A percentile compares a stretch with the other conserved stretches of the same genome.
These are phyloP conservation scores for Balamuthia mandrillaris DNA, from an alignment of 208 protist genomes.

Conservation along the genomic window DNA sequence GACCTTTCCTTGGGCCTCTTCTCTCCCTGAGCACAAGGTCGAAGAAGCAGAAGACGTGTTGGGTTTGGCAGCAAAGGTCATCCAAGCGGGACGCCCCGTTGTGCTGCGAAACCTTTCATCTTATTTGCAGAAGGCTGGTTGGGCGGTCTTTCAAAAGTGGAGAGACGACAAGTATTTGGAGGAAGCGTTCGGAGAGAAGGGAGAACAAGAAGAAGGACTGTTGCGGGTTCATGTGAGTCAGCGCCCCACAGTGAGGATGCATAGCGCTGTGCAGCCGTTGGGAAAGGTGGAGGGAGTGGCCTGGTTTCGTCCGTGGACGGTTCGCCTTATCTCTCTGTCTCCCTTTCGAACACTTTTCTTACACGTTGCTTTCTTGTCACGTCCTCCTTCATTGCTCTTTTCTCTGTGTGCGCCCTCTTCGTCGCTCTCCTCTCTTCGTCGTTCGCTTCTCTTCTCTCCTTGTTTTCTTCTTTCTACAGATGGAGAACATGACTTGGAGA, in stretches of 20 bases:
- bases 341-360: neutral
- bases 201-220: neutral
- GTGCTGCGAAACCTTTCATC: too few relatives aligned
- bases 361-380: neutral
- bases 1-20: too few relatives aligned
- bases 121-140: neutral
- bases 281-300: neutral
- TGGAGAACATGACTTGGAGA: neutral
- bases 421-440: too few relatives aligned
- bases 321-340: neutral
- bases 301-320: neutral
- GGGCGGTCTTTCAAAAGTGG: neutral
- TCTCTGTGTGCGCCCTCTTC: too few relatives aligned
- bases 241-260: neutral
- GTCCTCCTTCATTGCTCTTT: too few relatives aligned
- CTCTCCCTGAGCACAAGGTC: too few relatives aligned
- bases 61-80: too few relatives aligned
- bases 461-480: neutral
- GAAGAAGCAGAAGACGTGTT: too few relatives aligned
- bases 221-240: neutral
- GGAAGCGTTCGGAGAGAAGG: too few relatives aligned
- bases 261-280: constrained; percentile 18
- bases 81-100: too few relatives aligned
- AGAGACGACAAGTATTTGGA: neutral
- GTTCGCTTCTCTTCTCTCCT: too few relatives aligned